Percentiles rank a stretch among this genome's conserved stretches.
These are phyloP conservation scores for Salix udensis DNA, from an alignment of 345 rosid species.

Conservation along the genomic window DNA sequence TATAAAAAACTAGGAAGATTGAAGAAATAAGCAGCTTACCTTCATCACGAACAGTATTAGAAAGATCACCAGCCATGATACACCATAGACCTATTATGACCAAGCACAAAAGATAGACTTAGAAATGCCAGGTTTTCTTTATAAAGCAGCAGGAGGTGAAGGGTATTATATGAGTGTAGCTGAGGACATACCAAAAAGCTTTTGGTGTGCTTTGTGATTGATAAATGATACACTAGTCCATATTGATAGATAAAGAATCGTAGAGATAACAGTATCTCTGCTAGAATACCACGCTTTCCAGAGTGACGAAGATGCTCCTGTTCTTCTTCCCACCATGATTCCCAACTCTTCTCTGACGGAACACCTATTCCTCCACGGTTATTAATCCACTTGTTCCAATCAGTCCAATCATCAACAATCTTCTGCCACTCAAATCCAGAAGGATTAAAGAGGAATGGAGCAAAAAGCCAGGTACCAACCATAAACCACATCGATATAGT, in stretches of 20 bases:
- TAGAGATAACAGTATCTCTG: slow-evolving; percentile 78
- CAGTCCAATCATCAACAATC: slow-evolving; percentile 99
- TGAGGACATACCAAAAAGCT: slow-evolving; percentile 62
- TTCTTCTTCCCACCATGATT: slow-evolving; percentile 99
- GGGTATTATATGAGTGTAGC: background rate
- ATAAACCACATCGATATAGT: slow-evolving; percentile 98
- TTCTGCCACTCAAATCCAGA: slow-evolving; percentile 99
- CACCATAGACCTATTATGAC: slow-evolving; percentile 75
- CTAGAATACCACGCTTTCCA: slow-evolving; percentile 86
- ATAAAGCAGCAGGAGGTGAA: background rate
- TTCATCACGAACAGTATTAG: slow-evolving; percentile 89
- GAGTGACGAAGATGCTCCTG: slow-evolving; percentile 88
- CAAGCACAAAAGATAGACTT: slow-evolving; percentile 7
- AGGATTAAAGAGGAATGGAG: slow-evolving; percentile 97
- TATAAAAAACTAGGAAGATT: background rate
- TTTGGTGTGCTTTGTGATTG: slow-evolving; percentile 42
- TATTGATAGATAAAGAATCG: slow-evolving; percentile 93
- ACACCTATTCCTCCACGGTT: slow-evolving; percentile 97
- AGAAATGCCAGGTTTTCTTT: background rate
- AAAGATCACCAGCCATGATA: slow-evolving; percentile 94
- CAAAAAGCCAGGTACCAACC: slow-evolving; percentile 99
- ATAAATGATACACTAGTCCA: slow-evolving; percentile 89
- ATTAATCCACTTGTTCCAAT: slow-evolving; percentile 98
- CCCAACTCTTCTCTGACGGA: slow-evolving; percentile 97
- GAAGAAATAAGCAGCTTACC: slow-evolving; percentile 43